These are phyloP conservation scores for Macrocybe gigantea DNA, from an alignment of 768 basidiomycete genomes.

Conservation along the genomic window DNA sequence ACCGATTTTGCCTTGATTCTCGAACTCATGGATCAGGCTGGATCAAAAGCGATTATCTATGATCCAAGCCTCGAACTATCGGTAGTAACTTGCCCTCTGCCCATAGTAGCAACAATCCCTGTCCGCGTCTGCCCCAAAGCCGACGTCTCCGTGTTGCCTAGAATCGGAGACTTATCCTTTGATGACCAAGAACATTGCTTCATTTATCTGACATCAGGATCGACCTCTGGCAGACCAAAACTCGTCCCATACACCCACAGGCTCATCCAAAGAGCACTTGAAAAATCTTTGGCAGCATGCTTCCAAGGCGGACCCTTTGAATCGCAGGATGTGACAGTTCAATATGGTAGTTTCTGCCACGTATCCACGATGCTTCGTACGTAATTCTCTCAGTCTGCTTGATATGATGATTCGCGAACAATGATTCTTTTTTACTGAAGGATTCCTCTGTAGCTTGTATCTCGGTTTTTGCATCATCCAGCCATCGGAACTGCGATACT, in stretches of 20 bases:
- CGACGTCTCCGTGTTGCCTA: too few relatives aligned
- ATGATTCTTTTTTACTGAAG: too few relatives aligned
- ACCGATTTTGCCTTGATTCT: constrained; percentile 67
- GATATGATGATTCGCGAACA: too few relatives aligned
- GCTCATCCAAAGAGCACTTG: constrained; percentile 57
- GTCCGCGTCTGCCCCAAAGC: constrained; percentile 19
- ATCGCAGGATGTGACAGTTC: constrained; percentile 59
- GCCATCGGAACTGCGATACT: constrained; percentile 57
- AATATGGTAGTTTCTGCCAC: constrained; percentile 48
- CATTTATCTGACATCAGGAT: constrained; percentile 78
- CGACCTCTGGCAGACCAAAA: constrained; percentile 80
- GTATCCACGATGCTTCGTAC: too few relatives aligned
- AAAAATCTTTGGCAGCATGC: constrained; percentile 44
- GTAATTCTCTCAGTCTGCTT: too few relatives aligned
- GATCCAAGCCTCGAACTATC: constrained; percentile 49
- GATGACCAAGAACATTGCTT: constrained; percentile 38
- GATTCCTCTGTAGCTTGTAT: constrained; percentile 50
- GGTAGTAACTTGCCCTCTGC: constrained; percentile 41
- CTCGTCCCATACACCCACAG: constrained; percentile 65
- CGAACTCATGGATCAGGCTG: constrained; percentile 59
- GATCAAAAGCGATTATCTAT: constrained; percentile 59
- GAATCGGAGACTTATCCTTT: too few relatives aligned
- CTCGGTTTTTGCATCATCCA: constrained; percentile 68
- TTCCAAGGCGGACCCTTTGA: constrained; percentile 19
- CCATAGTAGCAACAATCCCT: constrained; percentile 40